phyloP scores from a whole-genome alignment of 169 alveolate species.

The Plasmodium adleri region DNA sequence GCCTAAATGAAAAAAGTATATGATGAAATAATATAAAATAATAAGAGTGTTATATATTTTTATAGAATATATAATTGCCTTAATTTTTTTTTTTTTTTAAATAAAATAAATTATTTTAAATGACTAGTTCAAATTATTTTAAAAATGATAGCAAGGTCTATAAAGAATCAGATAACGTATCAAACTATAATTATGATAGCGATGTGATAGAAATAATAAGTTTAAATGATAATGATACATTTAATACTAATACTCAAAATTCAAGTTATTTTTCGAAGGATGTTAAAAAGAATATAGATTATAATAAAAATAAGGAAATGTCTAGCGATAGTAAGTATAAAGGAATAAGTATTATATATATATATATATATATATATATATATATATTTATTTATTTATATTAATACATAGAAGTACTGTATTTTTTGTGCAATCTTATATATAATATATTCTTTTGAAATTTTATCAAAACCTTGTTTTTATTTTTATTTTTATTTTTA shows the following conservation, averaged over 20 bases:
- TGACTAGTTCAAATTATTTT: conserved; percentile 65
- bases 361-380: conserved; percentile 4
- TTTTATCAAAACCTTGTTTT: not conserved
- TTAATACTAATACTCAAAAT: not conserved
- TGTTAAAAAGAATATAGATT: not conserved
- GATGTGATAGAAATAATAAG: conserved; percentile 64
- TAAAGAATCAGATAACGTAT: conserved; percentile 10
- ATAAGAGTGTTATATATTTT: too few relatives aligned
- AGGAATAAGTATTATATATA: not conserved
- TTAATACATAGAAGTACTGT: not conserved
- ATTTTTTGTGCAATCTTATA: not conserved
- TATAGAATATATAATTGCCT: conserved; percentile 1
- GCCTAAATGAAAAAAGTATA: not conserved
- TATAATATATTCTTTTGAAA: not conserved
- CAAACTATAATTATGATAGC: conserved; percentile 30
- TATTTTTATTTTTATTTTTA: not conserved
- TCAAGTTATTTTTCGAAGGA: not conserved
- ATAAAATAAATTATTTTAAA: conserved; percentile 45
- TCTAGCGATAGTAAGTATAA: conserved; percentile 44
- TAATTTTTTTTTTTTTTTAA: not conserved
- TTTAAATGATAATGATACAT: conserved; percentile 38
- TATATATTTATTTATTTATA: not conserved
- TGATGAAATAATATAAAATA: not conserved
- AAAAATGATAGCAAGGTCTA: conserved; percentile 30
- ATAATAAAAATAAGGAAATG: conserved; percentile 11